phyloP scores from a whole-genome alignment of 257 asterid genomes.

The Solanum pinnatisectum region DNA sequence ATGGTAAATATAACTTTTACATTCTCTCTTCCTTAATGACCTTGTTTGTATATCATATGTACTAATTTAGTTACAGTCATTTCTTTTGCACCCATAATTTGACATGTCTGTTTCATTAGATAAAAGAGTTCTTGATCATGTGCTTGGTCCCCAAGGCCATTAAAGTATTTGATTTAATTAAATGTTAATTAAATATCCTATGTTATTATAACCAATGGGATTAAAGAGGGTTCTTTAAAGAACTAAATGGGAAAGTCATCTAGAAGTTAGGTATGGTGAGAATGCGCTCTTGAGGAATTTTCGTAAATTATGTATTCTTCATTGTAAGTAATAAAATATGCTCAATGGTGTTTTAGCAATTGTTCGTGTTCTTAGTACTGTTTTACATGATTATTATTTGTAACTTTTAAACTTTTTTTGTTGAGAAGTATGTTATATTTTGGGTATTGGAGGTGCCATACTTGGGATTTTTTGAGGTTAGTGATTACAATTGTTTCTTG shows the following conservation, averaged over 20 bases:
- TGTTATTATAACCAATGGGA: slow-evolving; percentile 1
- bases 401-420: background rate
- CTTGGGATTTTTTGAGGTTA: background rate
- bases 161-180: background rate
- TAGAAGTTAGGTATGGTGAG: background rate
- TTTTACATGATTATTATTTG: background rate
- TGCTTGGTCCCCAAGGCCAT: slow-evolving; percentile 3
- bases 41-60: too few species aligned
- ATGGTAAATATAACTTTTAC: too few species aligned
- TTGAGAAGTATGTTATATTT: background rate
- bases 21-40: too few species aligned
- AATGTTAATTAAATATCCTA: slow-evolving; percentile 26
- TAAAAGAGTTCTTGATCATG: slow-evolving; percentile 19
- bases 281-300: background rate
- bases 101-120: background rate
- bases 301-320: background rate
- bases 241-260: slow-evolving; percentile 12
- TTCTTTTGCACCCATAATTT: too few species aligned
- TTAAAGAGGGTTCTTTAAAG: slow-evolving; percentile 3
- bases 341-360: background rate
- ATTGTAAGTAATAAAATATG: background rate
- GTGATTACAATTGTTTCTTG: background rate
- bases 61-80: too few species aligned
- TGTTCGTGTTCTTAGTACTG: background rate
- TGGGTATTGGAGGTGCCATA: background rate